These are phyloP conservation scores for Sisymbrium irio DNA, from an alignment of 345 rosid genomes.

Conservation along the genomic window DNA sequence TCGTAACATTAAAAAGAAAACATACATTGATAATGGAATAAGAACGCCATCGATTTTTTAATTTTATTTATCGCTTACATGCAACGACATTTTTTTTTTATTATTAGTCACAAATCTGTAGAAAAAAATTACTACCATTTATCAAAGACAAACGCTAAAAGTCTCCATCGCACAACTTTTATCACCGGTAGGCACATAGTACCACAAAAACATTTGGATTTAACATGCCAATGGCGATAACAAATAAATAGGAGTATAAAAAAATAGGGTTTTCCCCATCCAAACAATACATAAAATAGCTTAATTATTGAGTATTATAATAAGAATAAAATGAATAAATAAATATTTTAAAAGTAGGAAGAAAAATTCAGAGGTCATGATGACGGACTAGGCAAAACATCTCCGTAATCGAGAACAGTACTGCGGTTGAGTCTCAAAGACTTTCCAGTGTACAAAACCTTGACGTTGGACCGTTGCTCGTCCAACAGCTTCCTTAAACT, in stretches of 20 bases:
- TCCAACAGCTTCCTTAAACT: slow-evolving; percentile 68
- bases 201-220: background rate
- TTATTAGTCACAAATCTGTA: background rate
- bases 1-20: background rate
- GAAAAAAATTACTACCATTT: background rate
- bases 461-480: slow-evolving; percentile 77
- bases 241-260: background rate
- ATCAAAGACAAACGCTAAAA: background rate
- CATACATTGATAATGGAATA: background rate
- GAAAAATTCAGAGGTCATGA: slow-evolving; percentile 10
- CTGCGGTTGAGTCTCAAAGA: slow-evolving; percentile 34
- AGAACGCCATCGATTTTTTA: background rate
- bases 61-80: background rate
- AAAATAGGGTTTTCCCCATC: too few relatives aligned
- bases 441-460: slow-evolving; percentile 71
- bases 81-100: too few relatives aligned
- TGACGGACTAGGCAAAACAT: slow-evolving; percentile 35
- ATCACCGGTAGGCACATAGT: background rate
- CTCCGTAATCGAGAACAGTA: background rate
- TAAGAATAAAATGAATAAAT: too few relatives aligned
- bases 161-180: background rate
- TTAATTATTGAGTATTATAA: background rate
- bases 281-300: background rate
- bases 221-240: background rate
- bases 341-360: background rate